Conservation (phyloP, 768 basidiomycete species). For the Rossbeevera mucosa region DNA sequence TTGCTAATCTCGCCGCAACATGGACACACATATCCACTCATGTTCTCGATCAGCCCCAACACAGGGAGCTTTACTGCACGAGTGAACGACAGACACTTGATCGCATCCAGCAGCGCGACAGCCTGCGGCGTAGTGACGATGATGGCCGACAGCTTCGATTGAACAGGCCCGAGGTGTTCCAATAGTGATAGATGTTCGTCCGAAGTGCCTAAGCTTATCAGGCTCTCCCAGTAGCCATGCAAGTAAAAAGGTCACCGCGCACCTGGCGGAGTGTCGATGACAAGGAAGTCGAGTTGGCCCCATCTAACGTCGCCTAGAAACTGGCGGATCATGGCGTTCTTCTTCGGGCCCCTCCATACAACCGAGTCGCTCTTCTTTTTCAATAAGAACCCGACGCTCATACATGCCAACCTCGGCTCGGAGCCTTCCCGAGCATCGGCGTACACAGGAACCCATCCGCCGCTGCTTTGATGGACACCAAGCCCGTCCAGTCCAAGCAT, state of each 20-base stretch:
- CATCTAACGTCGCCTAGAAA: constrained; percentile 93
- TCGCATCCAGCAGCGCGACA: constrained; percentile 89
- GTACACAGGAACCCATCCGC: constrained; percentile 98
- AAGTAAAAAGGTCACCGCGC: constrained; percentile 25
- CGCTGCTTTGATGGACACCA: constrained; percentile 87
- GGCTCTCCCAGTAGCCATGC: constrained; percentile 2
- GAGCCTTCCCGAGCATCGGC: constrained; percentile 59
- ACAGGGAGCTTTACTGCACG: constrained; percentile 82
- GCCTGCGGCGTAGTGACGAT: constrained; percentile 98
- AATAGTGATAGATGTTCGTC: constrained; percentile 96
- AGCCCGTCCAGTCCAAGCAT: constrained; percentile 90
- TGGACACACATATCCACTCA: constrained; percentile 97
- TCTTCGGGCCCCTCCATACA: constrained; percentile 98
- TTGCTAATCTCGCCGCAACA: constrained; percentile 95
- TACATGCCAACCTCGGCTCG: constrained; percentile 74
- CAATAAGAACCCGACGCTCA: constrained; percentile 95
- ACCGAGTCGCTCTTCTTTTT: constrained; percentile 90
- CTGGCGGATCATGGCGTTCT: constrained; percentile 97
- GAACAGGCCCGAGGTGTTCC: constrained; percentile 86
- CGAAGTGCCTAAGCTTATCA: constrained; percentile 70
- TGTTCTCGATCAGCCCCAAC: constrained; percentile 93
- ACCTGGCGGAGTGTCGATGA: constrained; percentile 98
- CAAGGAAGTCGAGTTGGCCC: constrained; percentile 88
- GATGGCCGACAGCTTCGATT: constrained; percentile 72
- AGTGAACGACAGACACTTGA: constrained; percentile 96